These are phyloP conservation scores for Iris macrosiphon DNA, from an alignment of 106 monocot species.

Conservation along the genomic window DNA sequence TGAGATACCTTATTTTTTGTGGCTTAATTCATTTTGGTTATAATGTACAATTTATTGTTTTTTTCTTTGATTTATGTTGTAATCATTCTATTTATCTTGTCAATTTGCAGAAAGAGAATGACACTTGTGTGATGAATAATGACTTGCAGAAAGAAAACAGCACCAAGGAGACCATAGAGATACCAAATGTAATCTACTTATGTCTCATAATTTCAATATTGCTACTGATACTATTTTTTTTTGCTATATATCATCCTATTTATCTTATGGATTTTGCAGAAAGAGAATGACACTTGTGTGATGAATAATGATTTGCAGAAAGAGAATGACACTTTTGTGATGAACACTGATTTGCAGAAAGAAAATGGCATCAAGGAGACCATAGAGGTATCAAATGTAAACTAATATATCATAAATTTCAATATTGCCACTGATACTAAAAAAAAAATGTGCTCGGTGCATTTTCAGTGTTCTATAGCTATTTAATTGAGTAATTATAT, in stretches of 20 bases:
- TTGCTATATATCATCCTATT: no score
- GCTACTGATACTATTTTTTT: neutral
- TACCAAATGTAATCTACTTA: slow-evolving; percentile 2
- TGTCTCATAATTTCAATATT: neutral
- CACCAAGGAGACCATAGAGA: neutral
- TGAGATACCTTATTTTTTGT: no score
- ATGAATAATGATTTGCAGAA: neutral
- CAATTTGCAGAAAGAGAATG: no score
- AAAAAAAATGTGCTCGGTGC: no score
- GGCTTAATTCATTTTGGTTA: no score
- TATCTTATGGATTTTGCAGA: no score
- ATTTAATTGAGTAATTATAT: no score
- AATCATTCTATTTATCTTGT: no score
- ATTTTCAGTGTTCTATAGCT: no score
- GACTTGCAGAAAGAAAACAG: neutral
- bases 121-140: neutral
- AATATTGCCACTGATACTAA: neutral
- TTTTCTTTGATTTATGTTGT: no score
- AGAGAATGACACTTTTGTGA: neutral
- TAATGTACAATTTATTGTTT: no score
- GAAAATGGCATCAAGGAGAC: neutral
- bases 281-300: neutral
- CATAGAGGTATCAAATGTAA: slow-evolving; percentile 3
- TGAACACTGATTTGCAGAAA: neutral
- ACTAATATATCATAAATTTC: neutral